Evolutionary conservation across 2,329 filamentous ascomycete genomes (phyloP), one percentile per base, ranked within the genome.

Genomic region (Botrytis medusae): DNA sequence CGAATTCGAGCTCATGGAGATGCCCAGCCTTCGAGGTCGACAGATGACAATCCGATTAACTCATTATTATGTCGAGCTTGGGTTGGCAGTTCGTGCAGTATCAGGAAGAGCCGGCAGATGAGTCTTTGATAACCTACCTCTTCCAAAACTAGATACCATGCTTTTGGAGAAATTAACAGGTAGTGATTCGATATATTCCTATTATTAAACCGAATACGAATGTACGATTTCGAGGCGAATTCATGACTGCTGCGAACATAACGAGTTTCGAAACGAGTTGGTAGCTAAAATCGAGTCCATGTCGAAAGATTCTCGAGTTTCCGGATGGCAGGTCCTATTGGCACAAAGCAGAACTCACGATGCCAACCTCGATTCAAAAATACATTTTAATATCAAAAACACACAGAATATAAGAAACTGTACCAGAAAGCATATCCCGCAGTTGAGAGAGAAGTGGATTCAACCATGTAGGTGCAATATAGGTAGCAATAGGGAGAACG

Each of bases 401-500:
- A 62, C 3, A 29, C 8, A 12, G 16, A 25, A 20, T 42, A 42
- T 2, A 4, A 37, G 60, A 20, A 3, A 10, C 6, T 29, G 37
- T 25, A 42, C 25, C 7, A 25, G 25, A 3, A 29, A 62, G 12
- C 14, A 62, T 42, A 29, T 2, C 22, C 14, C 18, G 12, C 60
- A 2, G 9, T 16, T n/a, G 3, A 14, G 12, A 12, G 3, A 42
- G 25, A 9, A n/a, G 29, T 18, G 9, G 0, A 9, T 18, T n/a
- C 22, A 61, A 40, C 10, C n/a, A 16, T 25, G 34, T 1, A 37
- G 9, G 32, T 48, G 46, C 46, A 48, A 51, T 51, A 25, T 14
- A 51, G 48, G 25, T 51, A 12, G 25, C 48, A n/a, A 51, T n/a
- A n/a, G 12, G 48, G 48, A 51, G 25, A 51, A 51, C 48, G 0